These are phyloP conservation scores for Fusarium solani-melongenae DNA, from an alignment of 2,329 filamentous ascomycete genomes.

Conservation along the genomic window DNA sequence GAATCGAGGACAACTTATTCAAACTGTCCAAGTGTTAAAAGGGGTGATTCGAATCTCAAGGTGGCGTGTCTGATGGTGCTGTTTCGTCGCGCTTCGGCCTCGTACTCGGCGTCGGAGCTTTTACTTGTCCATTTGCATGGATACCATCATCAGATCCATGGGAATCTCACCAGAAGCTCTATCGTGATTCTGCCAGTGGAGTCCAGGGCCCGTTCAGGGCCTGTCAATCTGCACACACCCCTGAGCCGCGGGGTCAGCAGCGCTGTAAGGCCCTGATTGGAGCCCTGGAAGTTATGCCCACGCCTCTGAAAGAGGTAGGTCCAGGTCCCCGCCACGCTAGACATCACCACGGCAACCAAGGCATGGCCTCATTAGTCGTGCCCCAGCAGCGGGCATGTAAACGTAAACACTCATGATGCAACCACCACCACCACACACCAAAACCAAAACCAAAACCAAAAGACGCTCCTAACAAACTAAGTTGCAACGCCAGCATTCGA, in stretches of 20 bases:
- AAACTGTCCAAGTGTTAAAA: not conserved
- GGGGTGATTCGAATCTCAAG: not conserved
- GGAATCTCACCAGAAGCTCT: slow-evolving; percentile 24
- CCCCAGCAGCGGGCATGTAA: slow-evolving; percentile 39
- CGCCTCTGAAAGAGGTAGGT: not conserved
- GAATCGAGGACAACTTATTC: slow-evolving; percentile 14
- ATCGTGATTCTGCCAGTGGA: slow-evolving; percentile 26
- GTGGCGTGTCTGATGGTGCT: slow-evolving; percentile 34
- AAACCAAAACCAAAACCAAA: slow-evolving; percentile 4
- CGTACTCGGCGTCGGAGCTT: slow-evolving; percentile 32
- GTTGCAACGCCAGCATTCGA: slow-evolving; percentile 23
- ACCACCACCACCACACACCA: slow-evolving; percentile 11
- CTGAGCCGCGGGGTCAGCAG: slow-evolving; percentile 36
- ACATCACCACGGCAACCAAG: slow-evolving; percentile 37
- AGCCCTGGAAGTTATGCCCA: not conserved
- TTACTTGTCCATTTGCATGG: slow-evolving; percentile 12
- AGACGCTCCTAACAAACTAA: slow-evolving; percentile 19
- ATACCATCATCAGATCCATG: not conserved
- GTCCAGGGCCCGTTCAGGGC: slow-evolving; percentile 2
- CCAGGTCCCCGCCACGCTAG: not conserved
- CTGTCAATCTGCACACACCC: slow-evolving; percentile 32
- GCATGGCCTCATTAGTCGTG: slow-evolving; percentile 7
- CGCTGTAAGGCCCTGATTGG: slow-evolving; percentile 31
- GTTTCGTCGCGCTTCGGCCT: slow-evolving; percentile 9
- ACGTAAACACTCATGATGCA: slow-evolving; percentile 26